Evolutionary conservation across 2,329 filamentous ascomycete genomes (phyloP), one percentile per base, ranked within the genome.

Genomic region (Colletotrichum siamense): DNA sequence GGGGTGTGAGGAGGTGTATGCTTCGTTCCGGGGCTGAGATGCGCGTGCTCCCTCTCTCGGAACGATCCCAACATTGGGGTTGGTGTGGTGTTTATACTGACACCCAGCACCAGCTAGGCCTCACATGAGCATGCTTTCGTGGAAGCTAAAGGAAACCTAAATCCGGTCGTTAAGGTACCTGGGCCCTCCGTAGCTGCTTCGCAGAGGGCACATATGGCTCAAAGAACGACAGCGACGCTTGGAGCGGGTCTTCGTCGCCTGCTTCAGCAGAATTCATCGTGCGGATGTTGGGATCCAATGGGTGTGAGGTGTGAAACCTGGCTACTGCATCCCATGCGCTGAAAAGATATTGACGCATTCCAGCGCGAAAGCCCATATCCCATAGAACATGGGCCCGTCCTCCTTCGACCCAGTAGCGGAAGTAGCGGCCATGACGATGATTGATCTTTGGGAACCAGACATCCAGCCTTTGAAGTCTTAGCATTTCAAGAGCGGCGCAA

Each of bases 51-150:
- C 15, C 34, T 36, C 34, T 36, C 34, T 36, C 34, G 15, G 1
- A 36, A 36, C 15, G 34, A 36, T 36, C 15, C 1, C 0, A 36
- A 8, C 34, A 1, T 36, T 36, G 34, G 34, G 34, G 32, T 2
- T 34, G 32, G 32, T 34, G 7, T 34, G 32, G 6, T 34, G 32
- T 34, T 6, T 34, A 34, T n/a, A n/a, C n/a, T n/a, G n/a, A n/a
- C n/a, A 34, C 4, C 2, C 6, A 16, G 13, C 34, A 36, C 6
- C 15, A 36, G 34, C 15, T 36, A 5, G 34, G 0, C 34, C 34
- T 16, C 0, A 5, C 15, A 2, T 16, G 34, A 0, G 7, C 7
- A 36, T 5, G 13, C 34, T 16, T 16, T 16, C 0, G 34, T 16
- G 34, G 1, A 0, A 36, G 34, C 34, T 0, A 36, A 16, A 36